phyloP scores from a whole-genome alignment of 345 rosid genomes.

The Anastatica hierochuntica region DNA sequence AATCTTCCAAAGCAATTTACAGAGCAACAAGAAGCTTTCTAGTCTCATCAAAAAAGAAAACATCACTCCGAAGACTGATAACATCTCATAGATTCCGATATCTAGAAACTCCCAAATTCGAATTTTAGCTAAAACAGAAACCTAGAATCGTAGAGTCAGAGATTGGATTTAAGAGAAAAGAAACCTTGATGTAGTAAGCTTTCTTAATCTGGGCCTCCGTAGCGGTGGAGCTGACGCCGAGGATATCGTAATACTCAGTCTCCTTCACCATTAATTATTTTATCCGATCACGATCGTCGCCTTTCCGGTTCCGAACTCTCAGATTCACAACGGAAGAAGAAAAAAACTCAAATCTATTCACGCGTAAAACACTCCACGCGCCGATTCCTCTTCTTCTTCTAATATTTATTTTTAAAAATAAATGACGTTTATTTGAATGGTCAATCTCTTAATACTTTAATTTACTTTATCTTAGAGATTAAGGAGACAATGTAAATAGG shows the following conservation, averaged over 20 bases:
- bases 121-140: not conserved
- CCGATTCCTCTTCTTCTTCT: not conserved
- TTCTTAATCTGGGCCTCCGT: slow-evolving; percentile 90
- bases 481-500: too few species aligned
- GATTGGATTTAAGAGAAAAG: not conserved
- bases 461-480: too few species aligned
- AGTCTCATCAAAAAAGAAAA: too few species aligned
- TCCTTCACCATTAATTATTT: slow-evolving; percentile 86
- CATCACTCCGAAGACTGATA: too few species aligned
- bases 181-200: slow-evolving; percentile 93
- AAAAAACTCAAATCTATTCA: not conserved
- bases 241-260: slow-evolving; percentile 87
- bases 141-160: not conserved
- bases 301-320: not conserved
- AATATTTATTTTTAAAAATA: too few species aligned
- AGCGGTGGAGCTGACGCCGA: slow-evolving; percentile 86
- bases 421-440: too few species aligned
- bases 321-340: not conserved
- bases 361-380: slow-evolving; percentile 14
- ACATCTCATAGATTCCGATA: too few species aligned
- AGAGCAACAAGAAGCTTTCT: not conserved
- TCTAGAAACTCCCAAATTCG: not conserved
- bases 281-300: slow-evolving; percentile 15
- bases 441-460: too few species aligned
- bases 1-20: not conserved